Percentiles rank a stretch among this genome's conserved stretches.
phyloP scores from a whole-genome alignment of 2,329 filamentous ascomycete species.

The Fusarium luffae region DNA sequence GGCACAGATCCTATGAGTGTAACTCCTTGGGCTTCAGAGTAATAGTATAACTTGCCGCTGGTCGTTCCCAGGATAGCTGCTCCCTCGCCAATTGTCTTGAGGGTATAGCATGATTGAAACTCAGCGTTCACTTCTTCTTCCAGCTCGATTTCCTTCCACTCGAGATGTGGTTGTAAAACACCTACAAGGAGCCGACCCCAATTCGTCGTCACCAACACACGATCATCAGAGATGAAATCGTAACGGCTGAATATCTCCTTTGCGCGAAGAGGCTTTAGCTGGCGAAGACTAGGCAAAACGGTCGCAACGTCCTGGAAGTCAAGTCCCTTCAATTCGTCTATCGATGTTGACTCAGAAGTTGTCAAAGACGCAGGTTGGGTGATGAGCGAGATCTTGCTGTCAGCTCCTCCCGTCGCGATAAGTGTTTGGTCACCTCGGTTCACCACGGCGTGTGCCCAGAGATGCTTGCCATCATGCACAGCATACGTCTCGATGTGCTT shows the following conservation, averaged over 20 bases:
- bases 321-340: conserved; percentile 37
- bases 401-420: conserved; percentile 84
- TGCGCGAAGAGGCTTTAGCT: conserved; percentile 46
- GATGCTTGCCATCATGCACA: conserved; percentile 86
- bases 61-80: conserved; percentile 62
- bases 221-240: conserved; percentile 66
- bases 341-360: neutral
- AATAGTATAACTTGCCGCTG: conserved; percentile 61
- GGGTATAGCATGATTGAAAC: conserved; percentile 60
- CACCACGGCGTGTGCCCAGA: conserved; percentile 77
- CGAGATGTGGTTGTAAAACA: conserved; percentile 46
- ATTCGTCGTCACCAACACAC: conserved; percentile 68
- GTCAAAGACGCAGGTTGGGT: conserved; percentile 7
- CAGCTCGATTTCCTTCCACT: conserved; percentile 58
- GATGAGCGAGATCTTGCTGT: conserved; percentile 73
- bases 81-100: conserved; percentile 54
- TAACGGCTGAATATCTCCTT: conserved; percentile 68
- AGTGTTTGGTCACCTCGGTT: conserved; percentile 49
- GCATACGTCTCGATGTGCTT: conserved; percentile 66
- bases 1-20: conserved; percentile 53
- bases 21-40: conserved; percentile 48
- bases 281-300: conserved; percentile 21
- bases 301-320: conserved; percentile 50
- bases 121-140: conserved; percentile 51
- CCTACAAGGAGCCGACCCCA: conserved; percentile 69